These are phyloP conservation scores for Baorangia bicolor DNA, from an alignment of 768 basidiomycete species.

Conservation along the genomic window DNA sequence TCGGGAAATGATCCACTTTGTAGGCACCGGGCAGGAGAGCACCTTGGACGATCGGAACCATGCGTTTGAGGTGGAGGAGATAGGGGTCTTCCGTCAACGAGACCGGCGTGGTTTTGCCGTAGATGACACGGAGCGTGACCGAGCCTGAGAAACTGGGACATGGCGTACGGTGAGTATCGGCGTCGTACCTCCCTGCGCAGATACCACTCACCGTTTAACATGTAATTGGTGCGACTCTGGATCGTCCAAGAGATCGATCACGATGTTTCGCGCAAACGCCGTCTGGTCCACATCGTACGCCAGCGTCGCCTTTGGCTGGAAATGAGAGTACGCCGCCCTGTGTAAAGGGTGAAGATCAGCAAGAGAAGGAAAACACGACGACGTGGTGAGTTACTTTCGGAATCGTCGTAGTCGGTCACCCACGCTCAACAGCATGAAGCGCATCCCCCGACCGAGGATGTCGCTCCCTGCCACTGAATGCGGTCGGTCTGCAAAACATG, in stretches of 20 bases:
- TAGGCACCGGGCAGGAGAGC: slow-evolving; percentile 34
- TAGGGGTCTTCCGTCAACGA: too few species aligned
- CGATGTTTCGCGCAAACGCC: slow-evolving; percentile 26
- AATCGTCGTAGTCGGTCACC: too few species aligned
- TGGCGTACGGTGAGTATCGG: neutral
- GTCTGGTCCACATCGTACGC: slow-evolving; percentile 47
- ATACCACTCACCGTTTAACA: slow-evolving; percentile 33
- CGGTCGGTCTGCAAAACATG: too few species aligned
- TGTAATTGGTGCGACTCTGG: slow-evolving; percentile 22
- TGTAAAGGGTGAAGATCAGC: neutral
- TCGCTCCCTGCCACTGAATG: too few species aligned
- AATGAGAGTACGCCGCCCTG: too few species aligned
- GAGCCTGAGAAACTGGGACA: slow-evolving; percentile 23
- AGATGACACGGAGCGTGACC: slow-evolving; percentile 26
- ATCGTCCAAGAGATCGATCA: slow-evolving; percentile 22
- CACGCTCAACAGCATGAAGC: slow-evolving; percentile 49
- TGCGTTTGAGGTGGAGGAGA: too few species aligned
- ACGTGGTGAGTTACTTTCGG: slow-evolving; percentile 39
- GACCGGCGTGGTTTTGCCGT: too few species aligned
- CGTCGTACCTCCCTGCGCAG: too few species aligned
- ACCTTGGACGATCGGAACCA: too few species aligned
- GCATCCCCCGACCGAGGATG: slow-evolving; percentile 57
- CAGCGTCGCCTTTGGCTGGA: slow-evolving; percentile 48
- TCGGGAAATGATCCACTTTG: slow-evolving; percentile 35
- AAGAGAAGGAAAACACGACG: neutral